Percentiles rank a stretch among this genome's conserved stretches.
These are phyloP conservation scores for Fusarium falciforme DNA, from an alignment of 2,329 filamentous ascomycete genomes.

Conservation along the genomic window DNA sequence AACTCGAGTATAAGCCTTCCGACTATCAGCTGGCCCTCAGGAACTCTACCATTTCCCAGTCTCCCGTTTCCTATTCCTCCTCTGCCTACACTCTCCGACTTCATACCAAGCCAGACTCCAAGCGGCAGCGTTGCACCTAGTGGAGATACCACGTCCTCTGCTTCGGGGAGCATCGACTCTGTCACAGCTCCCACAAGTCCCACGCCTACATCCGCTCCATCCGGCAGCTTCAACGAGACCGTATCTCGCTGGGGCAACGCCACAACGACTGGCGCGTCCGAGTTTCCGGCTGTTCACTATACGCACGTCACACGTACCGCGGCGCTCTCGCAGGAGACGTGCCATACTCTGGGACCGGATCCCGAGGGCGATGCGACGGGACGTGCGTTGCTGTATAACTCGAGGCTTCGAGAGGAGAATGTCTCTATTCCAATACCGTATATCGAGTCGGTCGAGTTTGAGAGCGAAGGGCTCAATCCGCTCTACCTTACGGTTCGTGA, in stretches of 20 bases:
- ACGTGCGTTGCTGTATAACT: slow-evolving; percentile 48
- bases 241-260: slow-evolving; percentile 17
- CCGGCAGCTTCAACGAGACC: slow-evolving; percentile 7
- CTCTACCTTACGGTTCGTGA: slow-evolving; percentile 50
- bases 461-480: slow-evolving; percentile 46
- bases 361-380: slow-evolving; percentile 36
- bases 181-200: slow-evolving; percentile 29
- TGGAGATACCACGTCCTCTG: background rate
- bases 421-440: slow-evolving; percentile 50
- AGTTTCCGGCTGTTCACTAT: slow-evolving; percentile 47
- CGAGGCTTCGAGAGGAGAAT: slow-evolving; percentile 45
- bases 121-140: background rate
- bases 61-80: background rate
- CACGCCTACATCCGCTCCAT: slow-evolving; percentile 10
- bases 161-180: slow-evolving; percentile 1
- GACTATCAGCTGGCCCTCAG: slow-evolving; percentile 4
- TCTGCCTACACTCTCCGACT: background rate
- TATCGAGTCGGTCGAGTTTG: slow-evolving; percentile 52
- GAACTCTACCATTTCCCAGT: background rate
- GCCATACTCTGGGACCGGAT: slow-evolving; percentile 45
- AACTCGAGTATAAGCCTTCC: background rate
- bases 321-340: slow-evolving; percentile 43
- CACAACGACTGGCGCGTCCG: slow-evolving; percentile 17
- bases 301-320: slow-evolving; percentile 48
- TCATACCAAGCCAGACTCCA: background rate